These are phyloP conservation scores for Lachancea nothofagi DNA, from an alignment of 805 yeast species.

Conservation along the genomic window DNA sequence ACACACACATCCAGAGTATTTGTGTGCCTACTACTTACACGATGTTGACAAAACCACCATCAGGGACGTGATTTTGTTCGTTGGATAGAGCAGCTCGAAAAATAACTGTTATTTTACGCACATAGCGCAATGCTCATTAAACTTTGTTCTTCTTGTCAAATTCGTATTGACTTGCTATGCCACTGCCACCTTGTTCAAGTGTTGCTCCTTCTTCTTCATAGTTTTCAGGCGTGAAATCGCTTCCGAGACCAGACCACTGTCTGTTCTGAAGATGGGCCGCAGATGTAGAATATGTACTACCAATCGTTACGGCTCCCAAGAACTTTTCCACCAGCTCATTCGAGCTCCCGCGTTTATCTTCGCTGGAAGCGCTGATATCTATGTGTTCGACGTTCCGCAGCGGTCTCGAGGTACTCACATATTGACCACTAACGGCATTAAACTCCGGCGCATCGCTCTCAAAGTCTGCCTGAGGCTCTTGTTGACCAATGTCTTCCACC, in stretches of 20 bases:
- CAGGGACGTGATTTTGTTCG: too few species aligned
- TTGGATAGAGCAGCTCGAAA: too few species aligned
- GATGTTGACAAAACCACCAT: too few species aligned
- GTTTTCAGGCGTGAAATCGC: conserved; percentile 54
- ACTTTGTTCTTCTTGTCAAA: conserved; percentile 27
- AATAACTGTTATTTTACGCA: too few species aligned
- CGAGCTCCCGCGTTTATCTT: conserved; percentile 24
- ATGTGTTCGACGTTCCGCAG: conserved; percentile 61
- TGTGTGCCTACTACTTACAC: too few species aligned
- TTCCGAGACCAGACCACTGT: conserved; percentile 87
- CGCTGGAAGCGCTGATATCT: conserved; percentile 46
- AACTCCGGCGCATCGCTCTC: conserved; percentile 71
- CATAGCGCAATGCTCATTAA: neutral
- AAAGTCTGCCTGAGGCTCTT: conserved; percentile 14
- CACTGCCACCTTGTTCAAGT: conserved; percentile 76
- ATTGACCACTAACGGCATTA: conserved; percentile 81
- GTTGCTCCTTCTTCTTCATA: conserved; percentile 61
- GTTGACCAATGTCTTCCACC: neutral
- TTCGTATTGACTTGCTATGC: conserved; percentile 85
- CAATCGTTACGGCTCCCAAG: conserved; percentile 56
- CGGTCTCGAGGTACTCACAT: conserved; percentile 67
- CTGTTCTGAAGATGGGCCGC: conserved; percentile 69
- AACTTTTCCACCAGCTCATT: conserved; percentile 47
- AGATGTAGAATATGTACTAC: conserved; percentile 82
- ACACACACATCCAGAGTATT: too few species aligned